A percentile compares a stretch with the other conserved stretches of the same genome.
Conservation (phyloP, 441 rosid species). For the Biscutella laevigata region DNA sequence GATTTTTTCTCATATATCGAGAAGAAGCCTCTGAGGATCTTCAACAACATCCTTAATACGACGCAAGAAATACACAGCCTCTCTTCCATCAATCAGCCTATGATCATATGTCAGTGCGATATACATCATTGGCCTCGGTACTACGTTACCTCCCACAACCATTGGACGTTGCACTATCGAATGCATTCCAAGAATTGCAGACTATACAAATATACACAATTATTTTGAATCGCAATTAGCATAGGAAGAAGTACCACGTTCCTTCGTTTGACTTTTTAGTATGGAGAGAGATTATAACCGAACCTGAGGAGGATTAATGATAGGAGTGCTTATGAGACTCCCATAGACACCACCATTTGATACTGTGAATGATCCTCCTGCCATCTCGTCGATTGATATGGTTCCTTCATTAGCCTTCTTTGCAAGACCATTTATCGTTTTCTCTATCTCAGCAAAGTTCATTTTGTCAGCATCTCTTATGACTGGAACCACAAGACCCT, state of each 20-base stretch:
- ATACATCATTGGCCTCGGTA: conserved; percentile 89
- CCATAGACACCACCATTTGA: conserved; percentile 98
- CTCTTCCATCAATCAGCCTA: conserved; percentile 86
- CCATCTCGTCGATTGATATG: conserved; percentile 93
- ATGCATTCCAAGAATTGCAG: conserved; percentile 90
- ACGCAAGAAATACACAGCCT: conserved; percentile 79
- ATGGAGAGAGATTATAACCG: too few species aligned
- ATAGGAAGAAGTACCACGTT: neutral
- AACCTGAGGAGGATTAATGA: conserved; percentile 99
- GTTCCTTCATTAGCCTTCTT: conserved; percentile 91
- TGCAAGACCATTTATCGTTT: conserved; percentile 76
- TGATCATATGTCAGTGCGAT: conserved; percentile 81
- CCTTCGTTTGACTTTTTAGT: neutral
- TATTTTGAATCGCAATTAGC: too few species aligned
- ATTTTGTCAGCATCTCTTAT: conserved; percentile 66
- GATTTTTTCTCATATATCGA: conserved; percentile 38
- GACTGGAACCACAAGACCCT: conserved; percentile 98
- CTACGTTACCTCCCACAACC: conserved; percentile 63
- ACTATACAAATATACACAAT: conserved; percentile 43
- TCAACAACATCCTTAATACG: conserved; percentile 80
- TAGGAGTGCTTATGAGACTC: conserved; percentile 93
- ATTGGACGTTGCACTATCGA: conserved; percentile 71
- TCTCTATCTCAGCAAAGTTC: conserved; percentile 94
- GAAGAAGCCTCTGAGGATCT: conserved; percentile 76
- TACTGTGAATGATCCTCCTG: conserved; percentile 92